These are phyloP conservation scores for Trichosporon faecale DNA, from an alignment of 1,284 basidiomycete species.

Conservation along the genomic window DNA sequence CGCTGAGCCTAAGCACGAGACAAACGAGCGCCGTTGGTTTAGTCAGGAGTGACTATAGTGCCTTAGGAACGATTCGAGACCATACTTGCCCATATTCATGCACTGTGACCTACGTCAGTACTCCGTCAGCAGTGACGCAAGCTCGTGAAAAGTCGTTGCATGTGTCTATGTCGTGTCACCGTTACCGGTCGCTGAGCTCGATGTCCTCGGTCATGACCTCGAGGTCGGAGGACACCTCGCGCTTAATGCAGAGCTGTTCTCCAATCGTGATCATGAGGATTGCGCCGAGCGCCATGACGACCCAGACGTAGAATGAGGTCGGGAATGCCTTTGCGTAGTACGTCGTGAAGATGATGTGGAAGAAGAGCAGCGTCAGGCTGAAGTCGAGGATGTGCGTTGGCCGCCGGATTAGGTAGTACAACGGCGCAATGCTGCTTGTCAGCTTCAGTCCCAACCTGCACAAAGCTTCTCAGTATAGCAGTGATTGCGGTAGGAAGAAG, in stretches of 20 bases:
- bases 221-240: constrained; percentile 87
- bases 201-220: constrained; percentile 52
- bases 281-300: constrained; percentile 68
- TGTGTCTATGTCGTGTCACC: not conserved
- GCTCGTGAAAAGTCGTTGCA: constrained; percentile 4
- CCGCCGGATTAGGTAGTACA: constrained; percentile 80
- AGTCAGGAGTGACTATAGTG: too few relatives aligned
- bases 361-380: constrained; percentile 79
- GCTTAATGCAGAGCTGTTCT: constrained; percentile 85
- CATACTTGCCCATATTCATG: not conserved
- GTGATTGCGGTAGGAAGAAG: too few relatives aligned
- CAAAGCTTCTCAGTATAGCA: too few relatives aligned
- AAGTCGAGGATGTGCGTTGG: constrained; percentile 96
- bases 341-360: constrained; percentile 85
- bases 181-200: constrained; percentile 32
- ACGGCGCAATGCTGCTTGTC: constrained; percentile 70
- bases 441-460: too few relatives aligned
- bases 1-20: not conserved
- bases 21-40: too few relatives aligned
- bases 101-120: too few relatives aligned
- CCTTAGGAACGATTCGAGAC: too few relatives aligned
- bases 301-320: constrained; percentile 84
- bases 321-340: constrained; percentile 86
- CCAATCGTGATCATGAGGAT: constrained; percentile 72
- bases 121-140: not conserved